phyloP scores from a whole-genome alignment of 2,329 filamentous ascomycete species.

The Cladosporium sp. region DNA sequence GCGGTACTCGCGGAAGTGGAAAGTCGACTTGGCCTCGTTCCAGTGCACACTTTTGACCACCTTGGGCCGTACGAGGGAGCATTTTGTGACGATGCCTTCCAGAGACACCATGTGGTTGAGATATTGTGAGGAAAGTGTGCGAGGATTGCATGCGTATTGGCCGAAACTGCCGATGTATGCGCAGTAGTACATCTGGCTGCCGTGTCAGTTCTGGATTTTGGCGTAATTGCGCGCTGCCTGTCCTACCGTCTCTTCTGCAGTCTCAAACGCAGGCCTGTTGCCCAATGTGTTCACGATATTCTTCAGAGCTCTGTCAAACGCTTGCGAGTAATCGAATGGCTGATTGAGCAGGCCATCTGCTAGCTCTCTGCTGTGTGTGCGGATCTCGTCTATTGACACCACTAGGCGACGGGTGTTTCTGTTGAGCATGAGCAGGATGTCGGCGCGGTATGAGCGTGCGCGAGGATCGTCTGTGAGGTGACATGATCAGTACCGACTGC shows the following conservation, averaged over 20 bases:
- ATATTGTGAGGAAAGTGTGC: constrained; percentile 83
- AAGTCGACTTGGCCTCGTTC: constrained; percentile 81
- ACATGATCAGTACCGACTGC: constrained; percentile 17
- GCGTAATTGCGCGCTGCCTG: not conserved
- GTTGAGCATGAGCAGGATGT: constrained; percentile 77
- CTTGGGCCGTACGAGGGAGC: constrained; percentile 92
- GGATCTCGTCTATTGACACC: constrained; percentile 78
- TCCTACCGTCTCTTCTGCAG: constrained; percentile 68
- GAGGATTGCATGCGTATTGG: constrained; percentile 89
- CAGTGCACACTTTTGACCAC: constrained; percentile 98
- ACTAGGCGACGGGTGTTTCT: constrained; percentile 59
- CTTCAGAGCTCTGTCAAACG: constrained; percentile 88
- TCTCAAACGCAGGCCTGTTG: constrained; percentile 73
- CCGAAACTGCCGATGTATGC: constrained; percentile 97
- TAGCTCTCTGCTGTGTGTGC: constrained; percentile 80
- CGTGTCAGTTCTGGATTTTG: not conserved
- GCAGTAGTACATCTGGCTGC: constrained; percentile 73
- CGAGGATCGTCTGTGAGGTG: constrained; percentile 53
- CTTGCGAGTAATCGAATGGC: constrained; percentile 84
- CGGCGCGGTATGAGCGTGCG: constrained; percentile 77
- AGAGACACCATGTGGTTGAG: constrained; percentile 97
- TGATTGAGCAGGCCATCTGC: constrained; percentile 76
- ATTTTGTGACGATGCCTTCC: constrained; percentile 96
- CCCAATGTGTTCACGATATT: constrained; percentile 80
- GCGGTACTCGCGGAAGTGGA: constrained; percentile 85